Base-by-base conservation (phyloP, 176 grass and related monocot genomes). In the Thinopyrum elongatum region DNA sequence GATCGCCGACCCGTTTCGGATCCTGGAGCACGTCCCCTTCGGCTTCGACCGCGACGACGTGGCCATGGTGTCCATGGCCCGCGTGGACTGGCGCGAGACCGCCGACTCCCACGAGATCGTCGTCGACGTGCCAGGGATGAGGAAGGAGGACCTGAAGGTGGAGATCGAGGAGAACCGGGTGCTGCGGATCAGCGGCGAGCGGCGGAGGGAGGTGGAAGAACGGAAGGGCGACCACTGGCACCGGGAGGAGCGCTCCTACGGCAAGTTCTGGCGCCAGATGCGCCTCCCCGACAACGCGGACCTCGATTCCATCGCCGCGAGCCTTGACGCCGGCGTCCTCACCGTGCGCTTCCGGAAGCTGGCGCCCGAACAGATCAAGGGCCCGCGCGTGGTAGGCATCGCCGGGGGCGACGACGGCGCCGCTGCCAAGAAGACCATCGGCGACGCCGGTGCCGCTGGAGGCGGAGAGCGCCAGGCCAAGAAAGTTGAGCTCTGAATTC, bases 251-350 rank as follows among this genome's bases (percentile, higher is more conserved):
- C 84, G 95, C 0, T 90, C 93, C 16, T 89, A 93, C 57, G 95
- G 95, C 51, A 78, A 86, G 82, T 98, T 98, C 95, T 98, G 95
- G 95, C 93, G 95, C 28, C 93, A 93, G 76, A 90, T 98, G 83
- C 85, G 95, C 41, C 87, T 98, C 28, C 95, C 95, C 23, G 89
- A 95, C 65, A 98, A 93, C 79, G 91, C 85, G 8, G 91, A 98
- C 68, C 70, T 98, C 30, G 95, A 95, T 58, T 73, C 89, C 4
- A 71, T 93, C 39, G 77, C 80, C 16, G 93, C 93, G 6, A 78
- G 53, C 57, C 87, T 98, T 23, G 91, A 95, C 30, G 75, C 46
- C 36, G 95, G 95, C 19, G 89, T 93, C 22, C 93, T 98, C 66
- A 87, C 85, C 15, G 83, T 98, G 59, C 74, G 83, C 6, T 86